phyloP scores from a whole-genome alignment of 768 basidiomycete genomes.

The Mycena metata region DNA sequence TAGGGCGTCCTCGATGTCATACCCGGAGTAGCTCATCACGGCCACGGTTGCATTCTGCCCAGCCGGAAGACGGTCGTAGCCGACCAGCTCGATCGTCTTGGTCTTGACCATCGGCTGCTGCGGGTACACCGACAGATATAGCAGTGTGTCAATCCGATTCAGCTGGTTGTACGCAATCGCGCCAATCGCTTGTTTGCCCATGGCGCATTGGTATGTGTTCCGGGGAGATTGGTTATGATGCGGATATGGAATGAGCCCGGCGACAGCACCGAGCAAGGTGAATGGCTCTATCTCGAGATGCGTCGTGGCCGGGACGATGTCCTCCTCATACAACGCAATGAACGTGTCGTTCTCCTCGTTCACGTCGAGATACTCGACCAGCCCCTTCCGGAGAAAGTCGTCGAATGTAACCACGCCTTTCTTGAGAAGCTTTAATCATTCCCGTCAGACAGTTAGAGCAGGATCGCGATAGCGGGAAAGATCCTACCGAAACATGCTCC shows the following conservation, averaged over 20 bases:
- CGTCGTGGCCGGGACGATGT: constrained; percentile 86
- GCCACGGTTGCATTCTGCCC: constrained; percentile 99
- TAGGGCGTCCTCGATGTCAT: constrained; percentile 99
- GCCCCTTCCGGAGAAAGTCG: constrained; percentile 90
- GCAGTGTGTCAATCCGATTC: constrained; percentile 95
- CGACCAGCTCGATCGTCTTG: constrained; percentile 96
- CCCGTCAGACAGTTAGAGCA: constrained; percentile 13
- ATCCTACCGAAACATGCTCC: constrained; percentile 82
- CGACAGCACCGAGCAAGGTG: constrained; percentile 96
- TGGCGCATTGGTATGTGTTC: constrained; percentile 99
- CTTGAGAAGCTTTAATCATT: constrained; percentile 76
- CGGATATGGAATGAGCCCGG: constrained; percentile 98
- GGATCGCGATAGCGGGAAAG: constrained; percentile 23
- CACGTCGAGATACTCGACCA: constrained; percentile 98
- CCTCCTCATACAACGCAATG: constrained; percentile 93
- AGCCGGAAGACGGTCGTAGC: constrained; percentile 96
- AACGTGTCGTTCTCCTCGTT: constrained; percentile 99
- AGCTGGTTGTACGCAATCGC: constrained; percentile 99
- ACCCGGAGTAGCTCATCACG: constrained; percentile 99
- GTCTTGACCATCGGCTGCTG: constrained; percentile 99
- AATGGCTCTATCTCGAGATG: constrained; percentile 99
- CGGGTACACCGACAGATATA: constrained; percentile 98
- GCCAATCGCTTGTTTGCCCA: constrained; percentile 99
- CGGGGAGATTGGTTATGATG: constrained; percentile 99
- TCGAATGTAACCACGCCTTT: constrained; percentile 86